Percentiles rank a stretch among this genome's conserved stretches.
These are phyloP conservation scores for Cryptococcus sp. DNA, from an alignment of 1,284 basidiomycete species.

Conservation along the genomic window DNA sequence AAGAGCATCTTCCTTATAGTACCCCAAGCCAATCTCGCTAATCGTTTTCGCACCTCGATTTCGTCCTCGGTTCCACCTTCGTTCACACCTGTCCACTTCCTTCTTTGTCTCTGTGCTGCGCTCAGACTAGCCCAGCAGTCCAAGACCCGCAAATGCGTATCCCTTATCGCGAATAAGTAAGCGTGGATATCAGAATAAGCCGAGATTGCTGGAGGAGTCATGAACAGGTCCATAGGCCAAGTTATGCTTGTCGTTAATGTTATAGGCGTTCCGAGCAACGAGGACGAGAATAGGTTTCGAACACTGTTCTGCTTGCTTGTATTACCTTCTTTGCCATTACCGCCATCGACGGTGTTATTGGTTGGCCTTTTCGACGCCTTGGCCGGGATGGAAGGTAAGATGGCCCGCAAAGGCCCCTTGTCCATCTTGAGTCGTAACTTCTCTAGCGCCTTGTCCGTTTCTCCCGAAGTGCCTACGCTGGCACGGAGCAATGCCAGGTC, in stretches of 20 bases:
- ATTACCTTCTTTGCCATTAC: background rate
- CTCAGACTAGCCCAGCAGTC: slow-evolving; percentile 79
- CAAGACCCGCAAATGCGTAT: slow-evolving; percentile 75
- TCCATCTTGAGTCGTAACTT: slow-evolving; percentile 72
- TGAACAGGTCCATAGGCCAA: slow-evolving; percentile 88
- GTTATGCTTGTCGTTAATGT: slow-evolving; percentile 67
- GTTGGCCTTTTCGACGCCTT: background rate
- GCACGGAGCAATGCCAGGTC: slow-evolving; percentile 77
- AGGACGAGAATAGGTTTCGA: slow-evolving; percentile 63
- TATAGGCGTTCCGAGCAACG: slow-evolving; percentile 75
- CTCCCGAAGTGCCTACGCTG: slow-evolving; percentile 78
- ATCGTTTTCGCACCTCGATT: slow-evolving; percentile 54
- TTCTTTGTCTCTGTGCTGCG: slow-evolving; percentile 73
- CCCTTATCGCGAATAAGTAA: slow-evolving; percentile 77
- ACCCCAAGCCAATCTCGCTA: slow-evolving; percentile 80
- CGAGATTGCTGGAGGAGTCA: slow-evolving; percentile 70
- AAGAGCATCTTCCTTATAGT: slow-evolving; percentile 82
- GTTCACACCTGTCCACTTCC: slow-evolving; percentile 79
- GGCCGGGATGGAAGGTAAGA: slow-evolving; percentile 63
- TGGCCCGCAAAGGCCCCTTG: slow-evolving; percentile 71
- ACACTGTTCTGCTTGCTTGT: slow-evolving; percentile 15
- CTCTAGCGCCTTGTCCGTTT: slow-evolving; percentile 71
- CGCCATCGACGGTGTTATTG: background rate
- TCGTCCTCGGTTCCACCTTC: slow-evolving; percentile 80
- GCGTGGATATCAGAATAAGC: slow-evolving; percentile 76